Base-by-base conservation (phyloP, 495 filamentous ascomycete genomes). In the Talaromyces wortmannii region DNA sequence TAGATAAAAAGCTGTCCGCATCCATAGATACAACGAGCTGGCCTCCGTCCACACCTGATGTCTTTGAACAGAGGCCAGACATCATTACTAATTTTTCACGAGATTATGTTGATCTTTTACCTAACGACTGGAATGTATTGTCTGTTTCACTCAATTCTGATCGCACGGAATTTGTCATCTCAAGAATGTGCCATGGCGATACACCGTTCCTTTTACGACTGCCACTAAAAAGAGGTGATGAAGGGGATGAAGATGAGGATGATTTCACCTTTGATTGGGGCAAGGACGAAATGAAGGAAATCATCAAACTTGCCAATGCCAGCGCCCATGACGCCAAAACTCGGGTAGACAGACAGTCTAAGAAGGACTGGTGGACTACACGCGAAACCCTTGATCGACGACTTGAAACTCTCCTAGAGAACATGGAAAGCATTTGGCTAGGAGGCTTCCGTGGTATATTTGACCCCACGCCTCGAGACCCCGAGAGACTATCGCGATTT, bases 371-470 rank as follows among this genome's bases (percentile, higher is more conserved):
- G 94, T 98, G 94, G 94, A 82, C 80, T 12, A 84, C 87, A 58
- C 83, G 94, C 12, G 86, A 92, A 67, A 76, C 80, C 6, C 75
- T 98, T 17, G 92, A 98, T 66, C 66, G 73, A 13, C 84, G 88
- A 4, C 71, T 98, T 48, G 84, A 82, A 57, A 88, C 88, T 48
- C 77, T 97, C 3, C 77, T 97, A 23, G 73, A 83, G 29, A 92
- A 88, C 55, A 90, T 98, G 43, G 92, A 97, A 63, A 84, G 86
- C 50, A 82, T 92, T 40, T 98, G 94, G 94, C 83, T 98, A 18
- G 92, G 92, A 43, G 94, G 94, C 0, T 98, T 97, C 73, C 82
- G 83, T 31, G 90, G 91, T 17, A 84, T 98, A 0, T 95, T 98
- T 65, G 92, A 89, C 6, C 86, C 87, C 44, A 79, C 88, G 43